Conservation (phyloP, 2,329 filamentous ascomycete species). For the Westerdykella ornata region DNA sequence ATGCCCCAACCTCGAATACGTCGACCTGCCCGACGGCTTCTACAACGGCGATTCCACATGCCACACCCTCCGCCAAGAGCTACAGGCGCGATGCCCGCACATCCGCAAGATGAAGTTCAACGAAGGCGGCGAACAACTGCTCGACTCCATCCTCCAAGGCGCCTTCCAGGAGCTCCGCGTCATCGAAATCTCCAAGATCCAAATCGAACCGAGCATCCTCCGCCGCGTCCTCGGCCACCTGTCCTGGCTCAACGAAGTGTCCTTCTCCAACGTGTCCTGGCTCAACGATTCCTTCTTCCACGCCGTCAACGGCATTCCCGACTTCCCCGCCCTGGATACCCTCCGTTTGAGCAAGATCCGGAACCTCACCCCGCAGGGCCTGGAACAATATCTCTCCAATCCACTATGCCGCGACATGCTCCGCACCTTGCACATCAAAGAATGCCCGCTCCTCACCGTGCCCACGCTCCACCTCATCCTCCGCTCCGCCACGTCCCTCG, state of each 20-base stretch:
- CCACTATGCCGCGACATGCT: slow-evolving; percentile 52
- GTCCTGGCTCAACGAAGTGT: slow-evolving; percentile 63
- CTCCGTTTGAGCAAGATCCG: slow-evolving; percentile 67
- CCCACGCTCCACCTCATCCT: slow-evolving; percentile 57
- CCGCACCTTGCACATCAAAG: slow-evolving; percentile 61
- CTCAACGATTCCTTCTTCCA: slow-evolving; percentile 74
- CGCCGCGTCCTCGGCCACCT: slow-evolving; percentile 65
- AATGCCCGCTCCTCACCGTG: slow-evolving; percentile 60
- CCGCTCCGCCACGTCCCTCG: slow-evolving; percentile 51
- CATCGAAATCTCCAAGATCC: slow-evolving; percentile 61
- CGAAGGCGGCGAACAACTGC: slow-evolving; percentile 67
- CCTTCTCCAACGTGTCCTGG: slow-evolving; percentile 61
- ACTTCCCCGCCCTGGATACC: slow-evolving; percentile 67
- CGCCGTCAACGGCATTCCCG: slow-evolving; percentile 57
- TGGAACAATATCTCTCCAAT: slow-evolving; percentile 61
- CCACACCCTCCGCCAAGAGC: slow-evolving; percentile 69
- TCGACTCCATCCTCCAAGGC: slow-evolving; percentile 62
- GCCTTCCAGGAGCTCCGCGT: slow-evolving; percentile 67
- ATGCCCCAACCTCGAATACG: slow-evolving; percentile 75
- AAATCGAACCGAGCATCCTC: slow-evolving; percentile 63
- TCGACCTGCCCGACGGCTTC: slow-evolving; percentile 84
- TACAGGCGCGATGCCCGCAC: slow-evolving; percentile 75
- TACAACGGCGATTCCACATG: slow-evolving; percentile 74
- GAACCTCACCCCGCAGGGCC: slow-evolving; percentile 62
- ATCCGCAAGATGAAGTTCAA: slow-evolving; percentile 85